These are phyloP conservation scores for Debaryomyces prosopidis DNA, from an alignment of 805 yeast genomes.

Conservation along the genomic window DNA sequence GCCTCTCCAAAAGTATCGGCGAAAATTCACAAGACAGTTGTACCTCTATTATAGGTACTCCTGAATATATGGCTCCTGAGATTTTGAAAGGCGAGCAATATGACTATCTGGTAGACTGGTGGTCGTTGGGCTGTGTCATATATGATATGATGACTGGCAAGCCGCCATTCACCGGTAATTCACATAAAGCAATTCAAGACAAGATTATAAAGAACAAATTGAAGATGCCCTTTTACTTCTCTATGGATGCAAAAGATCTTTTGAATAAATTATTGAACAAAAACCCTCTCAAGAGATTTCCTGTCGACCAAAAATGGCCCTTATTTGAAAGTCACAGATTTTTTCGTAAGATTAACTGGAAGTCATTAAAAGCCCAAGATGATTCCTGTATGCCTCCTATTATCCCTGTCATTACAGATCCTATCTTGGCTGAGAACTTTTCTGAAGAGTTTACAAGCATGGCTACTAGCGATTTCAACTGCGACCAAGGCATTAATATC, in stretches of 20 bases:
- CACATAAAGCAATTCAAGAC: slow-evolving; percentile 71
- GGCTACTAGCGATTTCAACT: slow-evolving; percentile 41
- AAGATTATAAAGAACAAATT: slow-evolving; percentile 71
- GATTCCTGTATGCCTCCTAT: slow-evolving; percentile 67
- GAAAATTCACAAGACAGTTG: slow-evolving; percentile 37
- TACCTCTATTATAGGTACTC: slow-evolving; percentile 69
- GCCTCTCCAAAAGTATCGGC: slow-evolving; percentile 54
- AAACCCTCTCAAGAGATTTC: slow-evolving; percentile 61
- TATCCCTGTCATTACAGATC: slow-evolving; percentile 78
- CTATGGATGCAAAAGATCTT: slow-evolving; percentile 79
- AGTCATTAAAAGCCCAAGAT: slow-evolving; percentile 49
- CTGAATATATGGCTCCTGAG: slow-evolving; percentile 90
- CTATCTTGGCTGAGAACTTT: slow-evolving; percentile 82
- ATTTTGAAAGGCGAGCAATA: slow-evolving; percentile 75
- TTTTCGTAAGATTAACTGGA: slow-evolving; percentile 78
- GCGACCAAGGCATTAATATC: slow-evolving; percentile 9
- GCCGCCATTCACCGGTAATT: slow-evolving; percentile 87
- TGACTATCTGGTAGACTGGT: slow-evolving; percentile 84
- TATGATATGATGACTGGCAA: slow-evolving; percentile 80
- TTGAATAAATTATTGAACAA: slow-evolving; percentile 65
- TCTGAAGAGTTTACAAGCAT: slow-evolving; percentile 75
- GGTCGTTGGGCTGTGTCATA: slow-evolving; percentile 84
- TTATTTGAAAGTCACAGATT: slow-evolving; percentile 65
- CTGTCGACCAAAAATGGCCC: slow-evolving; percentile 54
- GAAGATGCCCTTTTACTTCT: slow-evolving; percentile 70